These are phyloP conservation scores for Rhodomyrtus psidioides DNA, from an alignment of 441 rosid species.

Conservation along the genomic window DNA sequence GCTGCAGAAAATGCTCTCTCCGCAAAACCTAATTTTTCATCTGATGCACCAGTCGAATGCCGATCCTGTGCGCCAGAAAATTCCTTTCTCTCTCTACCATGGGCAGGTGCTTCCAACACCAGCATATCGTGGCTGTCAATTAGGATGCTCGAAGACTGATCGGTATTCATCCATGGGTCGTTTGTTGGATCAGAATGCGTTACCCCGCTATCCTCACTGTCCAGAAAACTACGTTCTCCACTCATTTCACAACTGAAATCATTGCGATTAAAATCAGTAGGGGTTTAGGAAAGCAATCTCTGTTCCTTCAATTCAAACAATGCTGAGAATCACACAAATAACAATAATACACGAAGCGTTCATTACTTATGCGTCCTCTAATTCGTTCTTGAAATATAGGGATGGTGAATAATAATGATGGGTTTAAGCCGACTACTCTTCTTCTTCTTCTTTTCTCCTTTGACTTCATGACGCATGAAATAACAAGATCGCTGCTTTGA, in stretches of 20 bases:
- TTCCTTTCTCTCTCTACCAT: slow-evolving; percentile 11
- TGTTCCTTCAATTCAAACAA: not conserved
- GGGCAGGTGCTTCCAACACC: slow-evolving; percentile 14
- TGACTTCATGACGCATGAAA: not conserved
- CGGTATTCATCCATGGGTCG: slow-evolving; percentile 27
- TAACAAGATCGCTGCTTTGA: not conserved
- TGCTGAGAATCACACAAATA: not conserved
- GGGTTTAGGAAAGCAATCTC: not conserved
- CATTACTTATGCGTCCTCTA: not conserved
- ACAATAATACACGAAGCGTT: not conserved
- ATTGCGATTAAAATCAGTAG: not conserved
- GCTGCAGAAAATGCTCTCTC: slow-evolving; percentile 84
- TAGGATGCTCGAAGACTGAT: not conserved
- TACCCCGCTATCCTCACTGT: not conserved
- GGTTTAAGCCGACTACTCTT: not conserved
- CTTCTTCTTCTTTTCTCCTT: not conserved
- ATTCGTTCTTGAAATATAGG: not conserved
- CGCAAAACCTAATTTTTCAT: slow-evolving; percentile 38
- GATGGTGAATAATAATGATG: too few species aligned
- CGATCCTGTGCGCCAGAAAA: slow-evolving; percentile 14
- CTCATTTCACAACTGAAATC: not conserved
- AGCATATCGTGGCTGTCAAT: slow-evolving; percentile 17
- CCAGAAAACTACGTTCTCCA: not conserved
- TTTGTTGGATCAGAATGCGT: not conserved
- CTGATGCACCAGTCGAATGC: slow-evolving; percentile 12